Evolutionary conservation across 2,329 filamentous ascomycete species (phyloP), one percentile per base, ranked within the genome.

Genomic region (Sclerotinia glacialis): DNA sequence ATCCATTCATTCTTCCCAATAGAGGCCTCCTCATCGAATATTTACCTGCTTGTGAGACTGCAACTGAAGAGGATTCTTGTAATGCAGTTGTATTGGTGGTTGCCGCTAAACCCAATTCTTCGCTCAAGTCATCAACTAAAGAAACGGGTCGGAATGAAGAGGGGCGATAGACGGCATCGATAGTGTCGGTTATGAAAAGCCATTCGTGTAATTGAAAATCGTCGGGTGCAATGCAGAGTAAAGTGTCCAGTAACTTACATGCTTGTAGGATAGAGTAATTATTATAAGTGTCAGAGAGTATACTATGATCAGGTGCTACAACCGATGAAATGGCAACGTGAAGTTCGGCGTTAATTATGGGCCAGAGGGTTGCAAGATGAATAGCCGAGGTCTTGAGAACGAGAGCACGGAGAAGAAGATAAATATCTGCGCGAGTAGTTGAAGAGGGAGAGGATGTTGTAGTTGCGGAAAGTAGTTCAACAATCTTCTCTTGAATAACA

Each of bases 141-240:
- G 92, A 92, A 3, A 90, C 81, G 1, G 92, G 85, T 68, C 87
- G 84, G 79, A 89, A 89, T 62, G 82, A 80, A 18, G 86, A 79
- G 0, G 92, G 88, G 16, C 91, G 88, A 78, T 99, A 96, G 44
- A 99, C 91, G 1, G 95, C 93, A 74, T 99, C 95, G 70, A 97
- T 93, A 18, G 94, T 98, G 78, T 99, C 95, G 1, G 93, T 96
- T 65, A 99, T 89, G 77, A 97, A 99, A 5, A 98, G 86, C 95
- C 95, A 99, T 80, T 97, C 92, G 74, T 96, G 90, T n/a, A 98
- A 85, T 78, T 98, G 95, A 79, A 98, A 99, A 77, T 99, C 95
- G 72, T 99, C 95, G 0, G 93, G 94, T 5, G 91, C 89, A 9
- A 93, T 83, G 53, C 92, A 89, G 18, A 98, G 85, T n/a, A 99